A percentile compares a stretch with the other conserved stretches of the same genome.
phyloP scores from a whole-genome alignment of 2,329 filamentous ascomycete genomes.

The Aspergillus terreus region DNA sequence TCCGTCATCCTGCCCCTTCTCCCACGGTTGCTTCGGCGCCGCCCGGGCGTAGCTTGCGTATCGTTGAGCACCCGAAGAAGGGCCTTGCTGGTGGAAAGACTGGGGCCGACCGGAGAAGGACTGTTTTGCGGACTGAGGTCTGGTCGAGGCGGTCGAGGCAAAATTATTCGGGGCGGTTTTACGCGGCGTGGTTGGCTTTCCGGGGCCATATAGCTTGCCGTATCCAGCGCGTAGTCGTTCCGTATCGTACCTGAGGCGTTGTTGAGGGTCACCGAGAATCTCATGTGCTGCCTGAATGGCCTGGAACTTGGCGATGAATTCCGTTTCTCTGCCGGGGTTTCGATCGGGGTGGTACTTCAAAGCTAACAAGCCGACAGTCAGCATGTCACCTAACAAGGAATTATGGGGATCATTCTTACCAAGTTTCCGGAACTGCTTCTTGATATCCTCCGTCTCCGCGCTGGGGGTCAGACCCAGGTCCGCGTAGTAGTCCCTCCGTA shows the following conservation, averaged over 20 bases:
- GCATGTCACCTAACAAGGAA: background rate
- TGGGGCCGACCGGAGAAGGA: slow-evolving; percentile 15
- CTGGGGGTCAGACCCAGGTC: slow-evolving; percentile 69
- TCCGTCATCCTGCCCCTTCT: slow-evolving; percentile 35
- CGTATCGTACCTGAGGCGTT: slow-evolving; percentile 60
- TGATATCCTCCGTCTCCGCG: slow-evolving; percentile 71
- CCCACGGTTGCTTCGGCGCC: slow-evolving; percentile 36
- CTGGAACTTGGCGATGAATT: slow-evolving; percentile 79
- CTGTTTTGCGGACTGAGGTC: slow-evolving; percentile 13
- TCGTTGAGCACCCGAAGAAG: slow-evolving; percentile 37
- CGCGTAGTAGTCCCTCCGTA: slow-evolving; percentile 75
- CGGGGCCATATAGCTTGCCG: slow-evolving; percentile 31
- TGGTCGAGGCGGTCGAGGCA: slow-evolving; percentile 18
- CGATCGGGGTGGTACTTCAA: slow-evolving; percentile 85
- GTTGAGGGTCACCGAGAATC: slow-evolving; percentile 60
- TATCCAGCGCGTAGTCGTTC: slow-evolving; percentile 52
- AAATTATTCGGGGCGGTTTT: slow-evolving; percentile 24
- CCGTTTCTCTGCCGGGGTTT: slow-evolving; percentile 76
- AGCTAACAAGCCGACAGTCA: slow-evolving; percentile 47
- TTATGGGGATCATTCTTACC: slow-evolving; percentile 47
- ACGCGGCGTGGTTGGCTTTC: slow-evolving; percentile 26
- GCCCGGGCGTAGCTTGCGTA: slow-evolving; percentile 40
- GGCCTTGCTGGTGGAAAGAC: slow-evolving; percentile 26
- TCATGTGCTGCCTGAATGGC: slow-evolving; percentile 84
- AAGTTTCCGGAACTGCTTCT: slow-evolving; percentile 81